Base-by-base conservation (phyloP, 805 yeast genomes). In the Kazachstania taianensis region DNA sequence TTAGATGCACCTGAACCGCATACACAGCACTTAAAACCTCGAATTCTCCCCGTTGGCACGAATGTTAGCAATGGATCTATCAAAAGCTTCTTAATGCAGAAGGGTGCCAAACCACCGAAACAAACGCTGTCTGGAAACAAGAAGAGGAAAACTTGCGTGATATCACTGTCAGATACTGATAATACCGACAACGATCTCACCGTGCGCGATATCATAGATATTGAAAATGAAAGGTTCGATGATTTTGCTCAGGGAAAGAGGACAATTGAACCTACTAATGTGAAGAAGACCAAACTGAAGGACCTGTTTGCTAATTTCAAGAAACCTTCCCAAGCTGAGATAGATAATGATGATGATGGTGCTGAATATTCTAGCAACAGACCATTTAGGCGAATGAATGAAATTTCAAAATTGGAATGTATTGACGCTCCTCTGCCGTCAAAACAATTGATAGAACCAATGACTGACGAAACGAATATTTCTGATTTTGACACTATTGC, bases 211-310 rank as follows among this genome's bases (percentile, higher is more conserved):
- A 28, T 32, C 1, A 32, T 29, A 10, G 36, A 41, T 19, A 12
- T 24, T 4, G 34, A 25, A 14, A 32, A 35, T n/a, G 32, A 33
- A 10, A 22, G 22, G 10, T 36, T 41, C 16, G 34, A 36, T 13
- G 36, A 31, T 17, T 9, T 38, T 14, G 30, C 35, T 15, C 28
- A 41, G 17, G 27, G 42, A 1, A 44, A 35, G 12, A 38, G 41
- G 28, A 29, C 42, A 7, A 22, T 38, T 6, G 35, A 35, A 12
- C 51, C 53, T 2, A 20, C 40, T 1, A 44, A 41, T 32, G 40
- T 40, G 18, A 54, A 50, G 39, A 51, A 38, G 24, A 48, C 57
- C 1, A 44, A 43, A 10, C 39, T 54, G 10, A 50, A 46, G 30
- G 43, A 51, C 27, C 36, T 54, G 2, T 49, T 54, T 25, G 36